Percentiles rank a stretch among this genome's conserved stretches.
Evolutionary conservation across 768 basidiomycete species (phyloP).

Genomic region (Trametes villosa): DNA sequence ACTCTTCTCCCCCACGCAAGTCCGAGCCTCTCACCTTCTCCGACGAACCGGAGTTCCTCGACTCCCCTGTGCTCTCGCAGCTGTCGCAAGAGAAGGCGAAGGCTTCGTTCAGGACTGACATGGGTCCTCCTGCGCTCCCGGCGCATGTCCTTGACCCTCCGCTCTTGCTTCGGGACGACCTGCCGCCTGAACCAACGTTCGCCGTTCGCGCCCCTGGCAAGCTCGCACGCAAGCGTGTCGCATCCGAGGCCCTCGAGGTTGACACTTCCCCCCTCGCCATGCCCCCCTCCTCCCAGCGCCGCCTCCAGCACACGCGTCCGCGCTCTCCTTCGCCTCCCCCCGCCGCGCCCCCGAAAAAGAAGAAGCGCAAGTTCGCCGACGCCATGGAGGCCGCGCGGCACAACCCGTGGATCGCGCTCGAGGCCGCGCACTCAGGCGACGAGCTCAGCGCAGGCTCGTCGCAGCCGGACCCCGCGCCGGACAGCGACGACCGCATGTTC

Average conservation of each 20-base stretch:
- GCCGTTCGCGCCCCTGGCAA: slow-evolving; percentile 47
- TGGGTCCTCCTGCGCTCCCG: slow-evolving; percentile 44
- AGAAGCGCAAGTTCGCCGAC: slow-evolving; percentile 36
- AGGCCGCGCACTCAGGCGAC: slow-evolving; percentile 81
- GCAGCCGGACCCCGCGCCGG: slow-evolving; percentile 53
- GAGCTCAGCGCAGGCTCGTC: slow-evolving; percentile 71
- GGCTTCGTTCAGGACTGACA: slow-evolving; percentile 6
- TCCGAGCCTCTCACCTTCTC: neutral
- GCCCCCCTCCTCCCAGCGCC: slow-evolving; percentile 39
- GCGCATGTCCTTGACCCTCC: slow-evolving; percentile 30
- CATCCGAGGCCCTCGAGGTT: slow-evolving; percentile 25
- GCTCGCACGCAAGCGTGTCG: slow-evolving; percentile 32
- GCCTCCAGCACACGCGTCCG: slow-evolving; percentile 29
- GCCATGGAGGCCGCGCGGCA: slow-evolving; percentile 40
- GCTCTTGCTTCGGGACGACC: slow-evolving; percentile 21
- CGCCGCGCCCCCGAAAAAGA: slow-evolving; percentile 21
- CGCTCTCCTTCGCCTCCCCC: slow-evolving; percentile 16
- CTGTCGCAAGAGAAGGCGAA: neutral
- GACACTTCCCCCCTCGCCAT: slow-evolving; percentile 37
- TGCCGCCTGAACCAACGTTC: slow-evolving; percentile 47
- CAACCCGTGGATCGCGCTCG: slow-evolving; percentile 63
- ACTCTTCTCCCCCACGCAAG: slow-evolving; percentile 4
- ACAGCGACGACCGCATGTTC: slow-evolving; percentile 73
- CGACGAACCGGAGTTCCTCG: slow-evolving; percentile 11
- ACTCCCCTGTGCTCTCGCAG: neutral